Conservation (phyloP, 345 rosid species). For the Melaleuca alternifolia region DNA sequence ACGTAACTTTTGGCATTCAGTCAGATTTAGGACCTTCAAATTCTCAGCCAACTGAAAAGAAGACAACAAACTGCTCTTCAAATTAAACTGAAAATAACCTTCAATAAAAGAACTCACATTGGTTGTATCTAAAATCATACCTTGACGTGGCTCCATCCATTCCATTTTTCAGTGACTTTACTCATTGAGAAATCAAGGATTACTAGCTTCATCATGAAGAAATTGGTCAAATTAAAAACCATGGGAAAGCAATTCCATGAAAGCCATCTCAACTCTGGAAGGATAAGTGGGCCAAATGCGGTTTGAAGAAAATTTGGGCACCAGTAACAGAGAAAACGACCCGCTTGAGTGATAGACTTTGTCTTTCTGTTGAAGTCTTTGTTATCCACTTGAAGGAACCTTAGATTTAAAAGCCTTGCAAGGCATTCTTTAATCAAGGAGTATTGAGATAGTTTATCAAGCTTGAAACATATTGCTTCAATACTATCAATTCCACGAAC, state of each 20-base stretch:
- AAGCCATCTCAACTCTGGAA: not conserved
- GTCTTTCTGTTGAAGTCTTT: not conserved
- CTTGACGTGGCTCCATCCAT: not conserved
- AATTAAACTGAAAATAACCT: not conserved
- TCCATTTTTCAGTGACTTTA: not conserved
- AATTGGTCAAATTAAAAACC: rapidly evolving
- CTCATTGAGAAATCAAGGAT: not conserved
- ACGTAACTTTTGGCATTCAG: rapidly evolving
- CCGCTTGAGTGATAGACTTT: not conserved
- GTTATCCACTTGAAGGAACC: not conserved
- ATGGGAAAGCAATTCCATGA: not conserved
- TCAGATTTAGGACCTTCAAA: not conserved
- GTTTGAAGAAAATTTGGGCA: not conserved
- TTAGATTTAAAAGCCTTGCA: not conserved
- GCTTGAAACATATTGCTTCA: not conserved
- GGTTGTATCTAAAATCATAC: not conserved
- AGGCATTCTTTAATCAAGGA: not conserved
- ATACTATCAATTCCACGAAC: not conserved
- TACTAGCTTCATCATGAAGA: not conserved
- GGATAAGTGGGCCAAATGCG: not conserved
- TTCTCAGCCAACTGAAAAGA: not conserved
- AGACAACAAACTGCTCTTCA: not conserved
- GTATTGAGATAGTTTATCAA: not conserved
- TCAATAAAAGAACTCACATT: not conserved
- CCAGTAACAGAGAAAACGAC: rapidly evolving